Conservation (phyloP, 495 filamentous ascomycete genomes). For the Neohortaea acidophila region DNA sequence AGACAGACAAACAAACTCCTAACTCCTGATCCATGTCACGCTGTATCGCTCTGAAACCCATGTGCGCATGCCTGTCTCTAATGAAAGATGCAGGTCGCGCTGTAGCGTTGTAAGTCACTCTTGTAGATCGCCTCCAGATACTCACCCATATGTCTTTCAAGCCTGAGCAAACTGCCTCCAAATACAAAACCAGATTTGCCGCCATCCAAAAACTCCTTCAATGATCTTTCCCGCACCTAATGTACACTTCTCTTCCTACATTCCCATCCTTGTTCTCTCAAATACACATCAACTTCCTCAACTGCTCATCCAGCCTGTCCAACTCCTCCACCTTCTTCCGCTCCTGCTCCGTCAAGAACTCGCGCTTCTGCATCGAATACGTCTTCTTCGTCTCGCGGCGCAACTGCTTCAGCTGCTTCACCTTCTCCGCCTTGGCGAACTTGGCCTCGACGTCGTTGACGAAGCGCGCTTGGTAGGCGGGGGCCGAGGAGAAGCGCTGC, state of each 20-base stretch:
- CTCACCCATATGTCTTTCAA: not conserved
- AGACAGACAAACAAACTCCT: too few relatives aligned
- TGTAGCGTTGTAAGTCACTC: not conserved
- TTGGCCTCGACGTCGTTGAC: constrained; percentile 3
- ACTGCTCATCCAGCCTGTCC: not conserved
- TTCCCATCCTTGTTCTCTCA: not conserved
- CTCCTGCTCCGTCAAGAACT: not conserved
- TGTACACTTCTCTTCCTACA: not conserved
- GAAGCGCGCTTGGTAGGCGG: constrained; percentile 1
- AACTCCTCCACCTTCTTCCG: not conserved
- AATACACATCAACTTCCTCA: not conserved
- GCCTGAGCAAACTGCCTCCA: not conserved
- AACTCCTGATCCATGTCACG: too few relatives aligned
- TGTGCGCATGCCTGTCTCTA: too few relatives aligned
- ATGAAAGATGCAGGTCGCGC: too few relatives aligned
- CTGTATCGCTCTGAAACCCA: too few relatives aligned
- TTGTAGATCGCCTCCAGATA: not conserved
- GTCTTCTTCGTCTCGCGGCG: not conserved
- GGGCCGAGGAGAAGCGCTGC: not conserved
- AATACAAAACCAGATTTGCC: not conserved
- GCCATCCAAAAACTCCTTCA: not conserved
- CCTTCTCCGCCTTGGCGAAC: not conserved
- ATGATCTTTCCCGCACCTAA: too few relatives aligned
- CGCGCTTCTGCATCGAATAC: not conserved
- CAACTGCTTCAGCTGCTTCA: not conserved